These are phyloP conservation scores for Aspergillus fischeri DNA, from an alignment of 2,329 filamentous ascomycete genomes.

Conservation along the genomic window DNA sequence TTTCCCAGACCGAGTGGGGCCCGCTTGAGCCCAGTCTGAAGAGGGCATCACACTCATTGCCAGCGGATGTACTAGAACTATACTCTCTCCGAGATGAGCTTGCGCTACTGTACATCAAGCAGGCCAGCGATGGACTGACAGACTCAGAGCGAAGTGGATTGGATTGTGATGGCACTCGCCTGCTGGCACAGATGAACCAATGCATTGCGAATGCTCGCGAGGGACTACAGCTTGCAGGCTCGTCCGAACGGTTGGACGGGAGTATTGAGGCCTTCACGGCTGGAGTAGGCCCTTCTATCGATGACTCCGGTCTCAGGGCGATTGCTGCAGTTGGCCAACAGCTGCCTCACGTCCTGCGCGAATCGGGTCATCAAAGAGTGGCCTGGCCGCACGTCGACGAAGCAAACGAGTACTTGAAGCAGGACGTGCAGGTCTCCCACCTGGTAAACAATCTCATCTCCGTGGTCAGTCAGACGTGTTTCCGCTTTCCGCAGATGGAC, in stretches of 20 bases:
- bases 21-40: background rate
- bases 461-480: slow-evolving; percentile 2
- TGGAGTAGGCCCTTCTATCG: background rate
- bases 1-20: background rate
- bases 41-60: background rate
- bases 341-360: too few relatives aligned
- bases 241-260: background rate
- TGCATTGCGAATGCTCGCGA: background rate
- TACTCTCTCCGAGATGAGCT: background rate
- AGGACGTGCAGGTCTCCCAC: background rate
- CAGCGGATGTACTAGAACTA: background rate
- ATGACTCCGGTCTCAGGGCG: too few relatives aligned
- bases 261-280: background rate
- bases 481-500: slow-evolving; percentile 32
- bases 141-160: too few relatives aligned
- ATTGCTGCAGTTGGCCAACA: too few relatives aligned
- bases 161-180: background rate
- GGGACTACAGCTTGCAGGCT: background rate
- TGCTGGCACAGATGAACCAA: background rate
- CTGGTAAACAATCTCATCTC: background rate
- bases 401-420: background rate
- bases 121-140: background rate
- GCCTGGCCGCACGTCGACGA: background rate
- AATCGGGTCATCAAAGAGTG: background rate
- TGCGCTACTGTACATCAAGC: background rate